phyloP scores from a whole-genome alignment of 2,329 filamentous ascomycete species.

The Rutstroemia sp. region DNA sequence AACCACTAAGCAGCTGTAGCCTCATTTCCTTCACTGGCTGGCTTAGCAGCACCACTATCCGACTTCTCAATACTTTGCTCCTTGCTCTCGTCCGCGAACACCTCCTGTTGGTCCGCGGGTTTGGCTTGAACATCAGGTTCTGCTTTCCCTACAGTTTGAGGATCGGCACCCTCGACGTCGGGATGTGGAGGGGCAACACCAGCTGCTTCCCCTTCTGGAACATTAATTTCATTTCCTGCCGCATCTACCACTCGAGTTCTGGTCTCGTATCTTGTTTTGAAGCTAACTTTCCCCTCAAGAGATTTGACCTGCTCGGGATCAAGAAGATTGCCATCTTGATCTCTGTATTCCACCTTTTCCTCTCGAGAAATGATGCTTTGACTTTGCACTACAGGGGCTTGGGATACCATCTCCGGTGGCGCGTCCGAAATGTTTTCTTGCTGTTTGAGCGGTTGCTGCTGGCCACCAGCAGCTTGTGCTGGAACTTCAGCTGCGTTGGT shows the following conservation, averaged over 20 bases:
- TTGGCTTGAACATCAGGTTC: conserved; percentile 34
- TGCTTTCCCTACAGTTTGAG: conserved; percentile 43
- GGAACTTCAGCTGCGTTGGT: conserved; percentile 22
- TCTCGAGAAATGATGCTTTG: conserved; percentile 43
- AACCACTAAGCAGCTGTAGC: conserved; percentile 32
- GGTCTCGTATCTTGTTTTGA: conserved; percentile 95
- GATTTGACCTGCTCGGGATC: conserved; percentile 74
- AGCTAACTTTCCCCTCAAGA: conserved; percentile 87
- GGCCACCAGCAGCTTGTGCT: conserved; percentile 15
- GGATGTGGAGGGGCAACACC: conserved; percentile 30
- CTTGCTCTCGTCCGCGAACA: conserved; percentile 48
- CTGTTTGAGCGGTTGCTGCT: conserved; percentile 24
- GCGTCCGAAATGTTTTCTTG: conserved; percentile 25
- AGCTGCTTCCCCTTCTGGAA: conserved; percentile 14
- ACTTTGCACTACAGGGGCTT: conserved; percentile 16
- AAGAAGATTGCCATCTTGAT: conserved; percentile 86
- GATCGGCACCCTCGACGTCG: conserved; percentile 48
- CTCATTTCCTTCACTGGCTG: conserved; percentile 55
- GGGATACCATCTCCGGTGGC: conserved; percentile 19
- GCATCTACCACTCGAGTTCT: conserved; percentile 76
- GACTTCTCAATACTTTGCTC: conserved; percentile 47
- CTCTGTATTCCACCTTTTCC: conserved; percentile 87
- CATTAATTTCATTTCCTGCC: conserved; percentile 63
- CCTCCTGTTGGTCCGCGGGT: conserved; percentile 31
- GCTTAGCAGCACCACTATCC: conserved; percentile 41